A percentile compares a stretch with the other conserved stretches of the same genome.
These are phyloP conservation scores for Colletotrichum tofieldiae DNA, from an alignment of 2,329 filamentous ascomycete genomes.

Conservation along the genomic window DNA sequence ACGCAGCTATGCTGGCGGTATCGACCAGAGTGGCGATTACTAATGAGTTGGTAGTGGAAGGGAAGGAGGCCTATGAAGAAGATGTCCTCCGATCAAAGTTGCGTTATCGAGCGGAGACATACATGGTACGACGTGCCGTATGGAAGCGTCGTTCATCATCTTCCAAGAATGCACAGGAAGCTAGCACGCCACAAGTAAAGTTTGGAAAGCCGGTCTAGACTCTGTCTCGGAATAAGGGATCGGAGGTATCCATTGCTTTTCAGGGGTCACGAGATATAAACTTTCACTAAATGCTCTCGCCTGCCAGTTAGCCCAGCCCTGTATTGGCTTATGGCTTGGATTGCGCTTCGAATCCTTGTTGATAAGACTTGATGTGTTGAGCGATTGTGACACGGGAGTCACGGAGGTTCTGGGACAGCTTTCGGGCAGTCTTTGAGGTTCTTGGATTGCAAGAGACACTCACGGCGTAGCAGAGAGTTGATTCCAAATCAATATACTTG, in stretches of 20 bases:
- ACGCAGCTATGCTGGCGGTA: neutral
- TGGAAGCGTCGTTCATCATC: neutral
- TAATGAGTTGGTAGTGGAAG: too few species aligned
- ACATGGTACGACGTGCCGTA: neutral
- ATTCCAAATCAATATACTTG: neutral
- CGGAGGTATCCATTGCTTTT: neutral
- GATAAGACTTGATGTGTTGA: neutral
- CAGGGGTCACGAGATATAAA: neutral
- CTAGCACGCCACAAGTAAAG: neutral
- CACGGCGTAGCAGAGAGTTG: too few species aligned
- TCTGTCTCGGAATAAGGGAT: neutral
- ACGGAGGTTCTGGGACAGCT: neutral
- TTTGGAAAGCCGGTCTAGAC: neutral
- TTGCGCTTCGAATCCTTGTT: neutral
- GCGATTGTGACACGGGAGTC: neutral
- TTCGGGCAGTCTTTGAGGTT: neutral
- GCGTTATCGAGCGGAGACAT: neutral
- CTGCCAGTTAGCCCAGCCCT: neutral
- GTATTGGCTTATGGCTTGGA: neutral
- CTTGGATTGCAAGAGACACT: neutral
- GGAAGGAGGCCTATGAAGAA: neutral
- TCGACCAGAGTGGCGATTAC: neutral
- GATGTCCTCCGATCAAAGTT: neutral
- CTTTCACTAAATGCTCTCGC: neutral
- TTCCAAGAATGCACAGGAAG: neutral